Evolutionary conservation across 2,329 filamentous ascomycete species (phyloP).

Genomic region (Apiospora pterosperma): DNA sequence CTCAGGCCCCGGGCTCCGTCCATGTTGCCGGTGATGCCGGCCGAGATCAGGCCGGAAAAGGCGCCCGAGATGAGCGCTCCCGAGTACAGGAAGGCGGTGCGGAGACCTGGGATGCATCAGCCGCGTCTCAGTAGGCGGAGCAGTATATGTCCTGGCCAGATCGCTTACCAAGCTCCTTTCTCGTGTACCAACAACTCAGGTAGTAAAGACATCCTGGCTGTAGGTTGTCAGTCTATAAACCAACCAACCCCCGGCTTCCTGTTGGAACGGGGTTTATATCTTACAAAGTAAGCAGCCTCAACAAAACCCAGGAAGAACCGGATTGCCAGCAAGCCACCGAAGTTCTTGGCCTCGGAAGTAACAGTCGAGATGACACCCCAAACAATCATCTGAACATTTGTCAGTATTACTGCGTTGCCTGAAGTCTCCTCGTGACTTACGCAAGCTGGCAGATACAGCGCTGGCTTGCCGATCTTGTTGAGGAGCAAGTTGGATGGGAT

Average conservation of each 20-base stretch:
- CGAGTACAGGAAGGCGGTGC: constrained; percentile 64
- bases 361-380: constrained; percentile 45
- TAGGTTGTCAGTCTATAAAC: neutral
- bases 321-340: constrained; percentile 33
- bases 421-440: constrained; percentile 25
- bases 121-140: no score
- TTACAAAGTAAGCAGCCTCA: constrained; percentile 42
- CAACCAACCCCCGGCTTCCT: neutral
- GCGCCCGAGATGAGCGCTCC: constrained; percentile 68
- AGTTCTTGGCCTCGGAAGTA: constrained; percentile 33
- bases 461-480: constrained; percentile 47
- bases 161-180: constrained; percentile 52
- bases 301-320: constrained; percentile 42
- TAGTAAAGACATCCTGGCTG: constrained; percentile 61
- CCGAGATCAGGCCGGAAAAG: constrained; percentile 64
- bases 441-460: constrained; percentile 40
- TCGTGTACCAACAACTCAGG: constrained; percentile 65
- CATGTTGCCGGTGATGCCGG: constrained; percentile 65
- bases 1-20: constrained; percentile 49
- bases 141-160: neutral
- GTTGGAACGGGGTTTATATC: constrained; percentile 8
- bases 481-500: constrained; percentile 48
- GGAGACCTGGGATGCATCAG: constrained; percentile 37
- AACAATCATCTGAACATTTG: constrained; percentile 37
- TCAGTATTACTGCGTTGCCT: neutral